These are phyloP conservation scores for Ceratocystis albifundus DNA, from an alignment of 2,329 filamentous ascomycete genomes.

Conservation along the genomic window DNA sequence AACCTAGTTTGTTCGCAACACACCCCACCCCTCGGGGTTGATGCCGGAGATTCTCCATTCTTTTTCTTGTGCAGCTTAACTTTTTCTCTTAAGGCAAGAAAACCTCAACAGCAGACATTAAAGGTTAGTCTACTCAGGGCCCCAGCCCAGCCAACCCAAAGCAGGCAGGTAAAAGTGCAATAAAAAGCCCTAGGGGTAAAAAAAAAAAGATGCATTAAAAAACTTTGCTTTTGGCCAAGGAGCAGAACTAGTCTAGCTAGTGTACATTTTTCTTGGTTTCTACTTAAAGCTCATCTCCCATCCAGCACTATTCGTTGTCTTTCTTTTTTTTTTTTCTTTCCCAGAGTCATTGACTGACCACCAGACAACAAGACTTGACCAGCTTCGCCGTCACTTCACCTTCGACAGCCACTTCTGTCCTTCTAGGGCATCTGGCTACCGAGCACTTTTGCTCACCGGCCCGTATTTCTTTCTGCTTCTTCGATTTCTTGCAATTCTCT, in stretches of 20 bases:
- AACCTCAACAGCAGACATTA: neutral
- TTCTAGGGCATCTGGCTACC: constrained; percentile 23
- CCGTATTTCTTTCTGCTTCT: constrained; percentile 21
- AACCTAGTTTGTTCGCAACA: constrained; percentile 5
- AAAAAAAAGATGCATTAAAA: constrained; percentile 13
- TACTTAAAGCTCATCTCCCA: constrained; percentile 16
- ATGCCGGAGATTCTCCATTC: constrained; percentile 8
- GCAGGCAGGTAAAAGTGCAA: neutral
- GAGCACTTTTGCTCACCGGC: constrained; percentile 24
- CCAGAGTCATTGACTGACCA: constrained; percentile 20
- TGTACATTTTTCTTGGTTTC: constrained; percentile 11
- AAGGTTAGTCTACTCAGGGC: constrained; percentile 1
- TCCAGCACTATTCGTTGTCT: constrained; percentile 7
- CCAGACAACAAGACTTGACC: constrained; percentile 14
- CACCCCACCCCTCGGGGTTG: constrained; percentile 7
- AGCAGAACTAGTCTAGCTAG: constrained; percentile 5
- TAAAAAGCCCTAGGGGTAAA: constrained; percentile 1
- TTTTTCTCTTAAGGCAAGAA: constrained; percentile 3
- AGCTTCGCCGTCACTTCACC: constrained; percentile 18
- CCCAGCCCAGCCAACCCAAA: constrained; percentile 11
- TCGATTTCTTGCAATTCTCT: constrained; percentile 20
- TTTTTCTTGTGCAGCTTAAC: constrained; percentile 10
- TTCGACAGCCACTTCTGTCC: constrained; percentile 22
- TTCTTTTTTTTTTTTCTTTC: constrained; percentile 14
- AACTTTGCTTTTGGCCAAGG: constrained; percentile 13